Evolutionary conservation across 1,284 basidiomycete species (phyloP), one percentile per base, ranked within the genome.

Genomic region (Sutorius eximius): DNA sequence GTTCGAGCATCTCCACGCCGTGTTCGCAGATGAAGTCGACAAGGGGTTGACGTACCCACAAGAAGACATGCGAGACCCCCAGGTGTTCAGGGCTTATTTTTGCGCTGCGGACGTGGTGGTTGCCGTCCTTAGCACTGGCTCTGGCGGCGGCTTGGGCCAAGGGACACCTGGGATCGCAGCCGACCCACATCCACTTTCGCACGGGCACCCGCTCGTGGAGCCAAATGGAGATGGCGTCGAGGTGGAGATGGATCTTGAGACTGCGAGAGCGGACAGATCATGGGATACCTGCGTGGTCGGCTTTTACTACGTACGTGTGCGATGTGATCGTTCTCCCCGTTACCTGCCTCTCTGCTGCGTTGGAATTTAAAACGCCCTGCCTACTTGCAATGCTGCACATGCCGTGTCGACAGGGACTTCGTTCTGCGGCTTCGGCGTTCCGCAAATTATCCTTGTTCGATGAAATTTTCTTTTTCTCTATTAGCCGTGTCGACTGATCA

Each of bases 1-100:
- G 33, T 66, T 88, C 51, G 76, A 82, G 33, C 81, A 86, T 65
- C 76, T 92, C n/a, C 77, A 82, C 57, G 57, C 61, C 38, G 74
- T 85, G 22, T 93, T 95, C 71, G 82, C 82, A n/a, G 77, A 78
- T 49, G 91, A 90, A 64, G 76, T 96, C 12, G 85, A 84, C 47
- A 79, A 82, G 64, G 93, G 94, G 0, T 70, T 77, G 61, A 92
- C 93, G 5, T 95, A 95, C 70, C 93, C 93, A 0, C 93, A 94
- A 68, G 89, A 92, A 75, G 69, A 77, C 66, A 57, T 81, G 76
- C 72, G 81, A 74, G 51, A 71, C 36, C 75, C 78, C 12, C 73
- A 79, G 13, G 74, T 76, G 5, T 94, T 93, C 70, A 79, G 80
- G 49, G 73, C 72, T 5, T 94, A 93, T 70, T 95, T 86, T 69